Evolutionary conservation across 164 flowering plant species (phyloP).

Genomic region (Protea cynaroides): DNA sequence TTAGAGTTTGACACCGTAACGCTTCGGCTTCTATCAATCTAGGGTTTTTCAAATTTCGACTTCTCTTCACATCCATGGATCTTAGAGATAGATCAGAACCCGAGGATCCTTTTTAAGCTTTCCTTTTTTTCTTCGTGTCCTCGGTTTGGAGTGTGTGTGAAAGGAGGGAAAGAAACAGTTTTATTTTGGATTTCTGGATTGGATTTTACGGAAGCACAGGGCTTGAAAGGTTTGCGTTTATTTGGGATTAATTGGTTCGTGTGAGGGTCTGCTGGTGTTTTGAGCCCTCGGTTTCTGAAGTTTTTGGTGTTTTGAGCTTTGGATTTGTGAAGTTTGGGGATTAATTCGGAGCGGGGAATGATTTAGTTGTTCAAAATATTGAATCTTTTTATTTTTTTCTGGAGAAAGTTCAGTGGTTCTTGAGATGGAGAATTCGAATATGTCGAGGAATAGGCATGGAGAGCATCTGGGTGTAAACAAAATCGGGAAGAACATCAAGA

Average conservation of each 20-base stretch:
- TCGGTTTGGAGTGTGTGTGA: not conserved
- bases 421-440: constrained; percentile 47
- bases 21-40: too few species aligned
- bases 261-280: not conserved
- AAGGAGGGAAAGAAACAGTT: not conserved
- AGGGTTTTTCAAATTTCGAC: too few species aligned
- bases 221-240: not conserved
- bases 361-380: not conserved
- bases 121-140: not conserved
- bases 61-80: too few species aligned
- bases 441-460: constrained; percentile 34
- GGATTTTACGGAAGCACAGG: not conserved
- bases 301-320: not conserved
- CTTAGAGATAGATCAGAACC: too few species aligned
- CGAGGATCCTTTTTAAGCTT: too few species aligned
- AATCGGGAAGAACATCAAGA: constrained; percentile 80
- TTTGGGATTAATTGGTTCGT: constrained; percentile 7
- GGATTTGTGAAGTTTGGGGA: not conserved
- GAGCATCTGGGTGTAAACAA: constrained; percentile 89
- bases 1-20: too few species aligned
- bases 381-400: not conserved
- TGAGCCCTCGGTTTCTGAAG: not conserved
- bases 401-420: constrained; percentile 1
- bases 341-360: not conserved
- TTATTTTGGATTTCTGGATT: not conserved